Evolutionary conservation across 1,284 basidiomycete species (phyloP).

Genomic region (Microbotryomycetes sp.): DNA sequence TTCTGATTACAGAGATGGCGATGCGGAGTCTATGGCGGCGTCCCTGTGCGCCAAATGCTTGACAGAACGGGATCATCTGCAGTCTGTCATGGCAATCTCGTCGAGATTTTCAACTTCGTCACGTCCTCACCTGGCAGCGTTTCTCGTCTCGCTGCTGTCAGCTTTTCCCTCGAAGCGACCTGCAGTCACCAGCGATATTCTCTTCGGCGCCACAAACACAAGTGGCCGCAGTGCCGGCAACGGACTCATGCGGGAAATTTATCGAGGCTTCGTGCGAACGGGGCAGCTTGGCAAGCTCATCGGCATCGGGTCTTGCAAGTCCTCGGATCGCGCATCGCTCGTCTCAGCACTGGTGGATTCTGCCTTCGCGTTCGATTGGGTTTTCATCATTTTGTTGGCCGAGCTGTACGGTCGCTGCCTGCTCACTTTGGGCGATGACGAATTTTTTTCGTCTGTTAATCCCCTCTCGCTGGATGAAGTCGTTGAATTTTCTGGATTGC

Average conservation of each 20-base stretch:
- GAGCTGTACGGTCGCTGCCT: conserved; percentile 80
- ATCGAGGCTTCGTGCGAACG: conserved; percentile 57
- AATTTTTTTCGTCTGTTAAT: conserved; percentile 68
- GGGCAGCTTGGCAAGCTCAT: conserved; percentile 37
- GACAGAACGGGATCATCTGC: conserved; percentile 47
- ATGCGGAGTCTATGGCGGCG: too few relatives aligned
- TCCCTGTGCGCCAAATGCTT: too few relatives aligned
- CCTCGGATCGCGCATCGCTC: conserved; percentile 39
- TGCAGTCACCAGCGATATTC: conserved; percentile 42
- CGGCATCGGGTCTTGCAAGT: conserved; percentile 51
- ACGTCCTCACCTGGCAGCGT: conserved; percentile 48
- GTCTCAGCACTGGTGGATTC: conserved; percentile 32
- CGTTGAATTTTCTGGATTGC: conserved; percentile 55
- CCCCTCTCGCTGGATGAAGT: conserved; percentile 80
- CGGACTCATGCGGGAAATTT: conserved; percentile 64
- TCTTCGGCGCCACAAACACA: conserved; percentile 32
- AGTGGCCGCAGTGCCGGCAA: conserved; percentile 43
- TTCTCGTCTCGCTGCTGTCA: conserved; percentile 51
- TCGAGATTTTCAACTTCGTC: conserved; percentile 40
- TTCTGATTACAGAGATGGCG: too few relatives aligned
- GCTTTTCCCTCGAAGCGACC: conserved; percentile 57
- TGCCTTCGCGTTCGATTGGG: conserved; percentile 38
- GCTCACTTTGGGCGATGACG: conserved; percentile 90
- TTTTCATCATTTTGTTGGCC: conserved; percentile 67
- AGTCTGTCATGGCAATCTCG: conserved; percentile 42